A percentile compares a stretch with the other conserved stretches of the same genome.
Conservation (phyloP, 2,329 filamentous ascomycete genomes). For the Tolypocladium guangdongense region DNA sequence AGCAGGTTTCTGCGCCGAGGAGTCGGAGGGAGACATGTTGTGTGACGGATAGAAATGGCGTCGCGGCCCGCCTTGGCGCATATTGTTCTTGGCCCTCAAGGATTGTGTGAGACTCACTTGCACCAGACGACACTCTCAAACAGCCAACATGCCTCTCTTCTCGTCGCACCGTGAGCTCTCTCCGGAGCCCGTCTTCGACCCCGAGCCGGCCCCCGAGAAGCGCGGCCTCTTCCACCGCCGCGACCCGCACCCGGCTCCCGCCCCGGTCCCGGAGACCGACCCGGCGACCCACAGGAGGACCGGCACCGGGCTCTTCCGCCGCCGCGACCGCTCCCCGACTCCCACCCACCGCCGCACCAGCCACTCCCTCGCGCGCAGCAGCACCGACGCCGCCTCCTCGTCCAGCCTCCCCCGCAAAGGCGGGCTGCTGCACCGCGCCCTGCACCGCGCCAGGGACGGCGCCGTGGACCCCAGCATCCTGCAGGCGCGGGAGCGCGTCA, state of each 20-base stretch:
- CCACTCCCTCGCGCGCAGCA: constrained; percentile 6
- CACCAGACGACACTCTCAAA: neutral
- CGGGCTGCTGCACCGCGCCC: constrained; percentile 29
- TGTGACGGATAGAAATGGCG: neutral
- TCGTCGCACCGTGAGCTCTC: constrained; percentile 16
- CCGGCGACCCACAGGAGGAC: constrained; percentile 2
- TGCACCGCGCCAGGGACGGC: constrained; percentile 29
- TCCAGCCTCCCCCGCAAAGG: constrained; percentile 1
- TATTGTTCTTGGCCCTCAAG: neutral
- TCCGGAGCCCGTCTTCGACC: constrained; percentile 12
- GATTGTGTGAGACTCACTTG: neutral
- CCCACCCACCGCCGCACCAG: constrained; percentile 5
- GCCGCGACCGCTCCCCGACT: neutral
- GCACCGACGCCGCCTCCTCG: constrained; percentile 1
- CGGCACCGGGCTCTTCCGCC: constrained; percentile 6
- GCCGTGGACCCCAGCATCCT: constrained; percentile 52
- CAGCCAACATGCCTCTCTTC: constrained; percentile 19
- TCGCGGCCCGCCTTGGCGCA: neutral
- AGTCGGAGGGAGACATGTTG: no score
- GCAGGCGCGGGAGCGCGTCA: constrained; percentile 49
- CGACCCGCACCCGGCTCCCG: constrained; percentile 11
- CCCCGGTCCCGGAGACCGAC: constrained; percentile 6
- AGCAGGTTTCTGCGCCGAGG: neutral
- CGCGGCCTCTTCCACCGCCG: constrained; percentile 27
- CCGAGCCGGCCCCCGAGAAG: constrained; percentile 18